Evolutionary conservation across 208 protist species (phyloP).

Genomic region (Herpetomonas muscarum): DNA sequence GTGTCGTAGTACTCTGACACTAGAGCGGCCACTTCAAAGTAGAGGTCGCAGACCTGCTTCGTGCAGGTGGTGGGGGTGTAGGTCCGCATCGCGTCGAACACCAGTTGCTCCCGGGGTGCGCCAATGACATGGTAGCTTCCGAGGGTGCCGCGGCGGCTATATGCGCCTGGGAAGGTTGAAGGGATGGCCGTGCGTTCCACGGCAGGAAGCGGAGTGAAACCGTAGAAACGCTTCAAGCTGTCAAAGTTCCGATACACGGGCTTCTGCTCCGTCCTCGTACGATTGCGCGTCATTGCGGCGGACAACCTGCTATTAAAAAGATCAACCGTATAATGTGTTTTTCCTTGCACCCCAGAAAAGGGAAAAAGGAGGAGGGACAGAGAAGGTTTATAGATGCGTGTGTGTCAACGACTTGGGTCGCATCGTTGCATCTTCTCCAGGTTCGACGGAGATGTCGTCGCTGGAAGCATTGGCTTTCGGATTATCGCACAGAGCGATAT

Average conservation of each 20-base stretch:
- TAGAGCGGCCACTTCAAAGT: constrained; percentile 65
- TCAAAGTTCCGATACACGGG: constrained; percentile 68
- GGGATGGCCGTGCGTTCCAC: constrained; percentile 44
- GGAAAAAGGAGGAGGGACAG: not conserved
- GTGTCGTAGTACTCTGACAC: constrained; percentile 82
- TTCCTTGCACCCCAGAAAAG: not conserved
- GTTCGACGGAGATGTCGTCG: too few relatives aligned
- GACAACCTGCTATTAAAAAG: too few relatives aligned
- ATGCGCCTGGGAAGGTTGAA: constrained; percentile 47
- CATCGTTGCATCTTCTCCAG: too few relatives aligned
- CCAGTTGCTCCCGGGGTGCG: constrained; percentile 53
- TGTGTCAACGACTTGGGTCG: too few relatives aligned
- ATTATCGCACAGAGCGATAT: too few relatives aligned
- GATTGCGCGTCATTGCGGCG: too few relatives aligned
- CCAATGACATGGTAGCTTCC: constrained; percentile 64
- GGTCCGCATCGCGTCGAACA: constrained; percentile 74
- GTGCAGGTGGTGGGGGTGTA: constrained; percentile 60
- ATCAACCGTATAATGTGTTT: not conserved
- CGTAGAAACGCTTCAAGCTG: constrained; percentile 73
- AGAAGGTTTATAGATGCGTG: too few relatives aligned
- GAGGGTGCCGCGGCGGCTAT: constrained; percentile 67
- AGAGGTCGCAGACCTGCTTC: constrained; percentile 56
- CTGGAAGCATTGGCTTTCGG: too few relatives aligned
- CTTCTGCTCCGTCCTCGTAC: not conserved
- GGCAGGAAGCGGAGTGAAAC: constrained; percentile 36